Evolutionary conservation across 805 yeast species (phyloP).

Genomic region (Yamadazyma phyllophila): DNA sequence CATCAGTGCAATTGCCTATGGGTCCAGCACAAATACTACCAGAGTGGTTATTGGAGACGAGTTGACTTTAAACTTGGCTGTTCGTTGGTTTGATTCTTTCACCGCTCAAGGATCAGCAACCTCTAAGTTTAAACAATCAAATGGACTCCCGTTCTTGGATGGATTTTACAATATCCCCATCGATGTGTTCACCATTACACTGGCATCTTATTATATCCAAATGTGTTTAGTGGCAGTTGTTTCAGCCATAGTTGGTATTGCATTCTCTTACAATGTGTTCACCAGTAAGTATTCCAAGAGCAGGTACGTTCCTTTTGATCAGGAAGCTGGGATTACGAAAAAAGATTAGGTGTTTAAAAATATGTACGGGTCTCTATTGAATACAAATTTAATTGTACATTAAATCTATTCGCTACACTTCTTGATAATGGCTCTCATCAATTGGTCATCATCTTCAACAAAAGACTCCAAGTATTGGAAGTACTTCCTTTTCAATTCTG

Average conservation of each 20-base stretch:
- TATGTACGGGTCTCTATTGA: not conserved
- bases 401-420: slow-evolving; percentile 24
- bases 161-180: slow-evolving; percentile 42
- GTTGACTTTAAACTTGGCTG: slow-evolving; percentile 54
- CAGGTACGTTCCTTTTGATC: slow-evolving; percentile 22
- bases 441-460: slow-evolving; percentile 18
- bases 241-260: slow-evolving; percentile 24
- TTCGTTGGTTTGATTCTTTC: slow-evolving; percentile 50
- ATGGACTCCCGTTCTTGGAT: slow-evolving; percentile 33
- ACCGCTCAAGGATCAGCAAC: slow-evolving; percentile 6
- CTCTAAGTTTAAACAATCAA: slow-evolving; percentile 5
- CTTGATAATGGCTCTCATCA: slow-evolving; percentile 40
- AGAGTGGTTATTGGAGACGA: slow-evolving; percentile 65
- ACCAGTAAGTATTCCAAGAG: slow-evolving; percentile 15
- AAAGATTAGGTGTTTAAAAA: slow-evolving; percentile 1
- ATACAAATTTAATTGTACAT: not conserved
- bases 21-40: slow-evolving; percentile 60
- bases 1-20: slow-evolving; percentile 56
- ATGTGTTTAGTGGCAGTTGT: slow-evolving; percentile 22
- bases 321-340: slow-evolving; percentile 7
- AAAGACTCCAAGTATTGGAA: slow-evolving; percentile 25
- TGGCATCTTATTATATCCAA: slow-evolving; percentile 18
- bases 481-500: slow-evolving; percentile 29
- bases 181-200: slow-evolving; percentile 26
- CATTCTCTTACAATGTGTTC: slow-evolving; percentile 24